Evolutionary conservation across 345 rosid genomes (phyloP), one percentile per base, ranked within the genome.

Genomic region (Euphorbia peplus): DNA sequence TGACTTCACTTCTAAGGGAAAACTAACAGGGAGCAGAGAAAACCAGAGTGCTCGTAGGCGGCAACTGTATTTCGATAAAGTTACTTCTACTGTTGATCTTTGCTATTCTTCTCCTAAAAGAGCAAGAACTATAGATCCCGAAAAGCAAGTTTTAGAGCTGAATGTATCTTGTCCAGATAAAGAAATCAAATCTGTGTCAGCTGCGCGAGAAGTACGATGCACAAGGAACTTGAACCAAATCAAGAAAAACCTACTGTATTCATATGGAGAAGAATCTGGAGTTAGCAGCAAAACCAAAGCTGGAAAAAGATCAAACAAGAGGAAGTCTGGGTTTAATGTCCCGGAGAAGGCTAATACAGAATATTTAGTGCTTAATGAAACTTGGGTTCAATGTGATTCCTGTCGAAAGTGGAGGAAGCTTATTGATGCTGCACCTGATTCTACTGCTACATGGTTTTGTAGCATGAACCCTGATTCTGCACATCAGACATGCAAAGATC

Each of bases 321-420:
- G 68, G 78, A 88, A 77, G 37, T 67, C 41, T 65, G 70, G 79
- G 25, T 71, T 71, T 25, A 50, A 66, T 19, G 59, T 35, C 48
- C 29, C 32, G n/a, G 35, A 46, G 54, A 78, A 73, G 70, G 76
- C 54, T 56, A 73, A 73, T 72, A 52, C 74, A 37, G 81, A 81
- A 61, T 46, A 41, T 75, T 63, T 63, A 56, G 69, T 67, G 53
- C 69, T 48, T 68, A 84, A 82, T 39, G 95, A 89, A 51, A 81
- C 82, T 52, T 93, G 98, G 98, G 85, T 91, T 68, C 98, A 93
- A 81, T 93, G 98, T 61, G 95, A 93, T 82, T 82, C 91, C 54
- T 93, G 98, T 77, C 75, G 78, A 61, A 91, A 93, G 83, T 93
- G 98, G 98, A 90, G 97, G 83, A 91, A 85, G 83, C 75, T 85